These are phyloP conservation scores for Sindora glabra DNA, from an alignment of 306 rosid genomes.

Conservation along the genomic window DNA sequence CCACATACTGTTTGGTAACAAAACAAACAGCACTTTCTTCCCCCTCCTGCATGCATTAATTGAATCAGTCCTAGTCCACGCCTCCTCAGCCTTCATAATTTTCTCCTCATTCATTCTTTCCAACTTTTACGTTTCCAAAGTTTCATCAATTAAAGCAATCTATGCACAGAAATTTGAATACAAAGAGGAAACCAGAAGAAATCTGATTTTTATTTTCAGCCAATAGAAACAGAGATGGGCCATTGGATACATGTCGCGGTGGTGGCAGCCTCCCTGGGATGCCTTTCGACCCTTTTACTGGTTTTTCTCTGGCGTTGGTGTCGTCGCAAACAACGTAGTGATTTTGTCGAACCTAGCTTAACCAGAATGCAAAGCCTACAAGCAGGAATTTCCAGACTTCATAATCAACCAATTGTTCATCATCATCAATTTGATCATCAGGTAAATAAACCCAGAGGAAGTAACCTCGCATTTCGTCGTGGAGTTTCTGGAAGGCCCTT, in stretches of 20 bases:
- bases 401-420: neutral
- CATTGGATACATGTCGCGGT: conserved; percentile 26
- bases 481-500: conserved; percentile 40
- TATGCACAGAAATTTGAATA: conserved; percentile 13
- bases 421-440: conserved; percentile 2
- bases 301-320: conserved; percentile 25
- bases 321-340: conserved; percentile 9
- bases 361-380: conserved; percentile 16
- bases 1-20: neutral
- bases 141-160: neutral
- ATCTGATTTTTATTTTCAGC: neutral
- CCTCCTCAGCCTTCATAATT: conserved; percentile 9
- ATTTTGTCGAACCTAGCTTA: conserved; percentile 20
- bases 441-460: conserved; percentile 26
- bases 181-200: neutral
- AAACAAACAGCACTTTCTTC: too few relatives aligned
- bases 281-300: conserved; percentile 22
- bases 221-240: conserved; percentile 24
- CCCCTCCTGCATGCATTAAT: conserved; percentile 28
- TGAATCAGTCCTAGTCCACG: conserved; percentile 76
- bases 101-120: neutral
- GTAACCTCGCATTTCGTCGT: conserved; percentile 27
- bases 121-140: conserved; percentile 1
- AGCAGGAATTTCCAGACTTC: neutral
- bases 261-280: conserved; percentile 35